Evolutionary conservation across 2,329 filamentous ascomycete genomes (phyloP).

Genomic region (Apiospora koreana): DNA sequence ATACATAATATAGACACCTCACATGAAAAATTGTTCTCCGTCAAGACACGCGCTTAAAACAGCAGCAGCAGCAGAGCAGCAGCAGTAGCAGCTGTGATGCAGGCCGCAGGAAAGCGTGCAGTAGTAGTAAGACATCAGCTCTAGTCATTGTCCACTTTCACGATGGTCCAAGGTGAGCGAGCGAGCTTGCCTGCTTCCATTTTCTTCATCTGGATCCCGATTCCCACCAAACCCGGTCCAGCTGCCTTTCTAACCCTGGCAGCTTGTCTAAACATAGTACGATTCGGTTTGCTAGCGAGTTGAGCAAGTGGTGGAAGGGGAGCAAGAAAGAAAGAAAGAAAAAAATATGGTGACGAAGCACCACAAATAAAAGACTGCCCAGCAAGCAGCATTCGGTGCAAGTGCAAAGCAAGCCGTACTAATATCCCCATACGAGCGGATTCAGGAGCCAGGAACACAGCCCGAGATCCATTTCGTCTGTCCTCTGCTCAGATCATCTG

Average conservation of each 20-base stretch:
- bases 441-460: not conserved
- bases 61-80: not conserved
- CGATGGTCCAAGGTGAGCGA: not conserved
- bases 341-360: not conserved
- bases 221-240: not conserved
- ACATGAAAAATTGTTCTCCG: not conserved
- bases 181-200: not conserved
- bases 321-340: too few species aligned
- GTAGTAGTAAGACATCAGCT: not conserved
- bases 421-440: not conserved
- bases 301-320: too few species aligned
- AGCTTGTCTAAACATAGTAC: conserved; percentile 7
- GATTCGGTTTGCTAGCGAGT: not conserved
- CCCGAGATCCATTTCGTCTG: not conserved
- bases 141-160: not conserved
- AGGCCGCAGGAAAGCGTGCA: not conserved
- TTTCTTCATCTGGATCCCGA: not conserved
- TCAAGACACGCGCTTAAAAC: not conserved
- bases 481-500: not conserved
- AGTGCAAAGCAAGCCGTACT: not conserved
- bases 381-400: not conserved
- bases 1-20: not conserved
- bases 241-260: not conserved
- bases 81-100: not conserved
- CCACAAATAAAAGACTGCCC: not conserved